A percentile compares a stretch with the other conserved stretches of the same genome.
Conservation (phyloP, 495 filamentous ascomycete genomes). For the Xylaria grammica region DNA sequence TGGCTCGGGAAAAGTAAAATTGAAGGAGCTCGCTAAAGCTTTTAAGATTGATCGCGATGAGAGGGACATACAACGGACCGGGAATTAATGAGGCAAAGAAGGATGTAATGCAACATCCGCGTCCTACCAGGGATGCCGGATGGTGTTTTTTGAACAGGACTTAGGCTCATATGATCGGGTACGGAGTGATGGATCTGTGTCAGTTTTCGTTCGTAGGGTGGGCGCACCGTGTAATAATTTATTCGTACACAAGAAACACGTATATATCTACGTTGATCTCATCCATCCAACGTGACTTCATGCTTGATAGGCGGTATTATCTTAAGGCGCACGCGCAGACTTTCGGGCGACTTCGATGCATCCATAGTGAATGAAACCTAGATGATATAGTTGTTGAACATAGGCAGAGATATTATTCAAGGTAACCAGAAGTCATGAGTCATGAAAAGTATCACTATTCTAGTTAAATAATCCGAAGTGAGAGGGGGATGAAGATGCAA, state of each 20-base stretch:
- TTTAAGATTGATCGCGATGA: not conserved
- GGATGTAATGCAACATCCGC: not conserved
- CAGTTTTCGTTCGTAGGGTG: not conserved
- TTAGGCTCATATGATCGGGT: not conserved
- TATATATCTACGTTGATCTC: not conserved
- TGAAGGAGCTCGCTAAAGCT: not conserved
- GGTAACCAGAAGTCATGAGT: too few relatives aligned
- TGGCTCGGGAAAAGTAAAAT: not conserved
- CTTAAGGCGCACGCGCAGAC: not conserved
- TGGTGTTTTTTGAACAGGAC: not conserved
- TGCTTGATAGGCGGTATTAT: too few relatives aligned
- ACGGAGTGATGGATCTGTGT: not conserved
- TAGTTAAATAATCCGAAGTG: not conserved
- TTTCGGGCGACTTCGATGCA: not conserved
- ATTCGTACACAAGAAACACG: not conserved
- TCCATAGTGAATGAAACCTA: not conserved
- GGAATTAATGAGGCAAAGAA: slow-evolving; percentile 12
- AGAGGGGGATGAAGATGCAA: not conserved
- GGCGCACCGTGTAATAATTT: slow-evolving; percentile 5
- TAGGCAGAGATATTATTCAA: not conserved
- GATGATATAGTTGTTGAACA: not conserved
- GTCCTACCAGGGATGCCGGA: not conserved
- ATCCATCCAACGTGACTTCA: not conserved
- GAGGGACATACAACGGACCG: not conserved
- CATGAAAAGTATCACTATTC: too few relatives aligned